Evolutionary conservation across 805 yeast species (phyloP).

Genomic region (Ogataea minuta): DNA sequence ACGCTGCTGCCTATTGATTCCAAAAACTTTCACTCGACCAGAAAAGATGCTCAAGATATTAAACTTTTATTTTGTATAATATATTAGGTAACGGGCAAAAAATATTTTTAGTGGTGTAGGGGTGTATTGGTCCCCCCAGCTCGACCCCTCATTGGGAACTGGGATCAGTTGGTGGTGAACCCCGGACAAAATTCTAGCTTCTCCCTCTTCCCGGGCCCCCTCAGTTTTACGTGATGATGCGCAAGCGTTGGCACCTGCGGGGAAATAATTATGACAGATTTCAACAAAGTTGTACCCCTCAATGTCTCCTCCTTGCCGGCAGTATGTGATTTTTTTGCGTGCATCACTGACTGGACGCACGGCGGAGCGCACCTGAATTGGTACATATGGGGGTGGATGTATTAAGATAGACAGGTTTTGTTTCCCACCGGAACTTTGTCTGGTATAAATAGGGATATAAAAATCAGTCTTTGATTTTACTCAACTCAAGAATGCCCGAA

Average conservation of each 20-base stretch:
- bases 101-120: too few species aligned
- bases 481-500: conserved; percentile 16
- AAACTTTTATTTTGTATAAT: too few species aligned
- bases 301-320: conserved; percentile 10
- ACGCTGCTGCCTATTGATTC: conserved; percentile 6
- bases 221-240: conserved; percentile 1
- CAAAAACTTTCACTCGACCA: background rate
- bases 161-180: too few species aligned
- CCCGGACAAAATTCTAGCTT: too few species aligned
- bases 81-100: too few species aligned
- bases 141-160: too few species aligned
- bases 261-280: background rate
- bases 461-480: background rate
- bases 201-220: conserved; percentile 10
- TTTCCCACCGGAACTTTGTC: background rate
- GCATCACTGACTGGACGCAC: conserved; percentile 3
- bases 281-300: conserved; percentile 10
- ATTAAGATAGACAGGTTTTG: background rate
- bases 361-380: background rate
- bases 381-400: background rate
- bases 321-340: conserved; percentile 1
- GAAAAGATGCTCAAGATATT: too few species aligned
- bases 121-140: too few species aligned
- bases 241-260: conserved; percentile 3
- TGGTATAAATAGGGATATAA: conserved; percentile 3